These are phyloP conservation scores for Periglandula ipomoeae DNA, from an alignment of 2,329 filamentous ascomycete genomes.

Conservation along the genomic window DNA sequence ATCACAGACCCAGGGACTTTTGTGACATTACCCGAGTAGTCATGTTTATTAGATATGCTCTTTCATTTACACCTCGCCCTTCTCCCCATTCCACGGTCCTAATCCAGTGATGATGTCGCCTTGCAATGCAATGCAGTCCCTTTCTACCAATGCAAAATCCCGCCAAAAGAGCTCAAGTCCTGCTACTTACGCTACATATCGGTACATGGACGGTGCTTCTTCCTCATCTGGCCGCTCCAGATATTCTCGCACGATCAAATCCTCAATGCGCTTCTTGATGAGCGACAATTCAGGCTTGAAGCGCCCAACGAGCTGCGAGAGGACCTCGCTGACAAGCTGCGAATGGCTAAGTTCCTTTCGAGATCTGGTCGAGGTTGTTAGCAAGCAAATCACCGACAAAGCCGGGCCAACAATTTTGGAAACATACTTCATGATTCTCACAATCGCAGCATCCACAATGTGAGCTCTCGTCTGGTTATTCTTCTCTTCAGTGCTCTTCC, in stretches of 20 bases:
- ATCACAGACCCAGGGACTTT: too few species aligned
- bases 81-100: not conserved
- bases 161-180: not conserved
- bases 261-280: conserved; percentile 76
- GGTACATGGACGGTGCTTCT: conserved; percentile 54
- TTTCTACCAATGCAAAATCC: not conserved
- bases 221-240: conserved; percentile 62
- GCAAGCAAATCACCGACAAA: not conserved
- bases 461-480: conserved; percentile 63
- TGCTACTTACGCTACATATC: conserved; percentile 54
- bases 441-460: conserved; percentile 67
- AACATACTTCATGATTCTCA: conserved; percentile 78
- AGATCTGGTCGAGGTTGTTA: conserved; percentile 40
- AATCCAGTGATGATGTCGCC: not conserved
- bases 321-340: conserved; percentile 61
- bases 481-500: conserved; percentile 65
- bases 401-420: not conserved
- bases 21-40: too few species aligned
- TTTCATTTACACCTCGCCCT: too few species aligned
- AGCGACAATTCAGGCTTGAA: conserved; percentile 70
- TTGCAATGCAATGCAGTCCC: conserved; percentile 1
- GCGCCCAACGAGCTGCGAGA: conserved; percentile 56
- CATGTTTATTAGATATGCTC: too few species aligned
- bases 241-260: conserved; percentile 68
- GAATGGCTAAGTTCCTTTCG: conserved; percentile 64